Conservation (phyloP, 371 early-diverging fungal species). For the Zopfochytrium polystomum region DNA sequence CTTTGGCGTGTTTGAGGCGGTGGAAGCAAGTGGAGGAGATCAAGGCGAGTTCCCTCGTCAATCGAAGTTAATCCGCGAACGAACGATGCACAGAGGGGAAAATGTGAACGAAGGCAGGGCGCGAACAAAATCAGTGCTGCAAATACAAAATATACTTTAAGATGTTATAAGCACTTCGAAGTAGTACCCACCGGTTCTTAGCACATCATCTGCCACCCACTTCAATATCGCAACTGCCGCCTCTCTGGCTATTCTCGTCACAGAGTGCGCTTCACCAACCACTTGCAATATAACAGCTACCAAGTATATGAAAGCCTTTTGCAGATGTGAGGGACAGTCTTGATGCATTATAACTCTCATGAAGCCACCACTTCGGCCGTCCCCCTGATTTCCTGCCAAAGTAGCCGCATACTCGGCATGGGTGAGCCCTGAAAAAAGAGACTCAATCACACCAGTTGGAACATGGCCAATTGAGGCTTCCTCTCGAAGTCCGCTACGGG, state of each 20-base stretch:
- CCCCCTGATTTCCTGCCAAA: slow-evolving; percentile 1
- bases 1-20: neutral
- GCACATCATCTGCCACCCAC: slow-evolving; percentile 16
- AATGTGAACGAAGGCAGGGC: slow-evolving; percentile 20
- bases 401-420: too few species aligned
- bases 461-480: neutral
- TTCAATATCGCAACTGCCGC: slow-evolving; percentile 22
- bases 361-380: slow-evolving; percentile 6
- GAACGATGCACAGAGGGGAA: slow-evolving; percentile 28
- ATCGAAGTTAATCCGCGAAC: slow-evolving; percentile 23
- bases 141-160: neutral
- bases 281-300: slow-evolving; percentile 11
- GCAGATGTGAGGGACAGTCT: slow-evolving; percentile 18
- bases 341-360: slow-evolving; percentile 7
- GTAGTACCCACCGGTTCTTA: slow-evolving; percentile 16
- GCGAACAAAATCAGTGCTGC: slow-evolving; percentile 24
- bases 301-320: slow-evolving; percentile 31
- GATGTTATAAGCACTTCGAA: neutral
- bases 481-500: too few species aligned
- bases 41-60: slow-evolving; percentile 1
- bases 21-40: neutral
- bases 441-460: neutral
- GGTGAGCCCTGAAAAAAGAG: too few species aligned
- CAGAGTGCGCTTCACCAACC: slow-evolving; percentile 9
- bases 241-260: slow-evolving; percentile 17